A percentile compares a stretch with the other conserved stretches of the same genome.
Conservation (phyloP, 305 asterid species). For the Fraxinus sp. region DNA sequence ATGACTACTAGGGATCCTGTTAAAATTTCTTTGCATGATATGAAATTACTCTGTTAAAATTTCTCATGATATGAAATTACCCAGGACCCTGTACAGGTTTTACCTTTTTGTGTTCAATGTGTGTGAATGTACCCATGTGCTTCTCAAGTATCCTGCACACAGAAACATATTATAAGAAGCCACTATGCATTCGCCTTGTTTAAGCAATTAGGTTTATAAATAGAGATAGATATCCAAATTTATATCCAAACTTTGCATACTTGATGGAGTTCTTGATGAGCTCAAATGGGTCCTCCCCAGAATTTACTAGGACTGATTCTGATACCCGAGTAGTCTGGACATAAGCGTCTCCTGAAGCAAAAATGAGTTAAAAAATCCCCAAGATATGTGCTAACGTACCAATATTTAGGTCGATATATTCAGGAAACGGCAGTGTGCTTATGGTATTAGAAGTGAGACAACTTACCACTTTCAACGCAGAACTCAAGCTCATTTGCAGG, state of each 20-base stretch:
- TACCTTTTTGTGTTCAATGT: slow-evolving; percentile 45
- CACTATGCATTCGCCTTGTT: not conserved
- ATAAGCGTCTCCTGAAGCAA: slow-evolving; percentile 36
- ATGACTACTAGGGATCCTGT: not conserved
- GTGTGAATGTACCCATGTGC: slow-evolving; percentile 47
- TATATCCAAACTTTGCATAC: slow-evolving; percentile 18
- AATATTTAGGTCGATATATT: not conserved
- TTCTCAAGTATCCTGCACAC: slow-evolving; percentile 40
- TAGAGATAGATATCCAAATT: not conserved
- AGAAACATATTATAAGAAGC: not conserved
- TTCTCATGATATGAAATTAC: no score
- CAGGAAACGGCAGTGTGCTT: not conserved
- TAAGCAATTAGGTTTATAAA: not conserved
- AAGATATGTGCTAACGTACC: not conserved
- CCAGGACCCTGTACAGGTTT: not conserved
- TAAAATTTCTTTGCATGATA: not conserved
- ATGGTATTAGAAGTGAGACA: not conserved
- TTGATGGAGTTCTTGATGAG: slow-evolving; percentile 38
- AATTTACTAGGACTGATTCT: slow-evolving; percentile 36
- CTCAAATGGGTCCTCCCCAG: slow-evolving; percentile 43
- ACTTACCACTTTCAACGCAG: slow-evolving; percentile 42
- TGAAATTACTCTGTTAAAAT: no score
- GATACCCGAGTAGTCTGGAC: slow-evolving; percentile 34
- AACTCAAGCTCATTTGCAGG: slow-evolving; percentile 39
- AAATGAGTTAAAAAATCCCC: not conserved